Base-by-base conservation (phyloP, 2,329 filamentous ascomycete genomes). In the Cadophora gregata region DNA sequence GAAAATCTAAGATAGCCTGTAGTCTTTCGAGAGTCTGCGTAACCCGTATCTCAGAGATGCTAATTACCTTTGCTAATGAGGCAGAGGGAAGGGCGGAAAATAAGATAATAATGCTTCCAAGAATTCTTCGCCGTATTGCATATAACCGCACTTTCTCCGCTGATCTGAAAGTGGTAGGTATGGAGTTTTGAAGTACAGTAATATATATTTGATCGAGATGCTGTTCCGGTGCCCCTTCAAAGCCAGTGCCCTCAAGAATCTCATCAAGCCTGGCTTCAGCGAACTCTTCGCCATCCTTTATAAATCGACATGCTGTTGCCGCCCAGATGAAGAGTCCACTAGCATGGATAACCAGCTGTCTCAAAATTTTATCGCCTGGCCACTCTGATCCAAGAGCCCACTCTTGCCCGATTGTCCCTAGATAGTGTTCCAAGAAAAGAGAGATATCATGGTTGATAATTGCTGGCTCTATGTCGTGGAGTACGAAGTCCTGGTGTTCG, bases 371-470 rank as follows among this genome's bases (percentile, higher is more conserved):
- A 31, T 66, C 55, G 36, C 56, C 63, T 33, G 63, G 68, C 68
- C 63, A 70, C 27, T 47, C 25, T 16, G 27, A 14, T 10, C 42
- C 66, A 21, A 66, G 64, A 62, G 47, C 51, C 27, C 27, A 62
- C 25, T 64, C 42, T 16, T 42, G 42, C 29, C 55, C 53, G 42
- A 64, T 64, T 59, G 50, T 38, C 59, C 38, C 47, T 27, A 70
- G 45, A 51, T 72, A 12, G 38, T 68, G 16, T 33, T 69, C 61
- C 33, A 77, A 50, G 67, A 71, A 76, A 4, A 70, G 21, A 45
- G 50, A 62, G 48, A 78, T 76, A 55, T 78, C 76, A 33, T 71
- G 67, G 24, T 75, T 69, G 27, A 77, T 69, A 21, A 71, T 71
- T 14, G 63, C 12, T 38, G 24, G 64, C 27, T 58, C 24, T 55